Percentiles rank a stretch among this genome's conserved stretches.
Conservation (phyloP, 805 yeast species). For the Hemisphaericaspora nanyangensis region DNA sequence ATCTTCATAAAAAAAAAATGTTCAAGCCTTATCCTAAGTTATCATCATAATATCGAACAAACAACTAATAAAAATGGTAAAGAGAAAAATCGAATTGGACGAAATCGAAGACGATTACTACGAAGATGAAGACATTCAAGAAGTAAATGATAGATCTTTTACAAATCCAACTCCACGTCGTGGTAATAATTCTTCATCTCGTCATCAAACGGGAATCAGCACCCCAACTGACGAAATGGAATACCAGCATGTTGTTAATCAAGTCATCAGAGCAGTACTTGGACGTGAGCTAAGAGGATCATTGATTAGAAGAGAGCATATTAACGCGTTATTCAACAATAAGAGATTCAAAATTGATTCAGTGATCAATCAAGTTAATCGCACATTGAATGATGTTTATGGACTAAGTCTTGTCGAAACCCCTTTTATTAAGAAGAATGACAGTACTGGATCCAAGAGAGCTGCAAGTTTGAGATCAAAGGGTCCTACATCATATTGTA, state of each 20-base stretch:
- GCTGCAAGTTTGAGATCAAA: constrained; percentile 1
- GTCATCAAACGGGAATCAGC: background rate
- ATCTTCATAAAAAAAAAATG: background rate
- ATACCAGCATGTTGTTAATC: constrained; percentile 5
- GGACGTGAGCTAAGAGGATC: constrained; percentile 19
- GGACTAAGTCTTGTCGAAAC: constrained; percentile 24
- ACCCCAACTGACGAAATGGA: constrained; percentile 2
- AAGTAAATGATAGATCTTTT: too few relatives aligned
- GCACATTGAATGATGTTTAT: constrained; percentile 19
- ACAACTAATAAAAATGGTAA: background rate
- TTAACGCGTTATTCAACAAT: constrained; percentile 10
- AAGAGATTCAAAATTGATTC: constrained; percentile 12
- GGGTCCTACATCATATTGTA: constrained; percentile 13
- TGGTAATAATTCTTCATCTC: background rate
- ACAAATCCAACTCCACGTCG: background rate
- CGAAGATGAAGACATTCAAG: background rate
- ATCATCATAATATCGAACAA: too few relatives aligned
- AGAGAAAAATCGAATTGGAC: constrained; percentile 6
- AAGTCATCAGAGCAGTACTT: constrained; percentile 15
- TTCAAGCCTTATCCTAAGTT: background rate
- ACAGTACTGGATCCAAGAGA: constrained; percentile 2
- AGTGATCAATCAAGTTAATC: constrained; percentile 14
- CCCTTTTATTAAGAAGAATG: constrained; percentile 6
- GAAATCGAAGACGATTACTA: constrained; percentile 4
- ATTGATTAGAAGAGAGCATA: constrained; percentile 21